Conservation (phyloP, 306 rosid species). For the Begonia peltatifolia region DNA sequence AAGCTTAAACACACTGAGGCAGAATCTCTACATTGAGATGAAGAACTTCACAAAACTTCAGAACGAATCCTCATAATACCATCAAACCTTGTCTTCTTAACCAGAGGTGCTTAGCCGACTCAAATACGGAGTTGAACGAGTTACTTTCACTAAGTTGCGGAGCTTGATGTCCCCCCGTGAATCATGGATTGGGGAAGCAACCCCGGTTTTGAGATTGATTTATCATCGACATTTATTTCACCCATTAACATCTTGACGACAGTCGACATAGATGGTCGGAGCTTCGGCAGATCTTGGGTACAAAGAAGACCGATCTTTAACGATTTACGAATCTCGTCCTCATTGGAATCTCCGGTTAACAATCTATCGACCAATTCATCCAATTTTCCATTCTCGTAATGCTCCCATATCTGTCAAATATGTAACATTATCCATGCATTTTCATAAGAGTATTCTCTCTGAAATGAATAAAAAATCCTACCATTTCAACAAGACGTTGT, state of each 20-base stretch:
- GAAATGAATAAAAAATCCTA: too few species aligned
- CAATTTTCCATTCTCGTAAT: conserved; percentile 36
- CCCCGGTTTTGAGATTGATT: conserved; percentile 46
- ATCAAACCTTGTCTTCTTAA: too few species aligned
- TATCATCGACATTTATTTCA: conserved; percentile 23
- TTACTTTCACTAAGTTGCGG: too few species aligned
- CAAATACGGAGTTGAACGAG: too few species aligned
- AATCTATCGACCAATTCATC: conserved; percentile 34
- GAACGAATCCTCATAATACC: too few species aligned
- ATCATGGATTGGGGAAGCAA: conserved; percentile 38
- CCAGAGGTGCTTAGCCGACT: too few species aligned
- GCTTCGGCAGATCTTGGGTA: conserved; percentile 64
- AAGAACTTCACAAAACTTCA: too few species aligned
- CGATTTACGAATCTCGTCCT: conserved; percentile 47
- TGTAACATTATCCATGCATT: too few species aligned
- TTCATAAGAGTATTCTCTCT: background rate
- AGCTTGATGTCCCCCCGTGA: background rate
- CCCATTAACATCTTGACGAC: conserved; percentile 61
- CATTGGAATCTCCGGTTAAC: conserved; percentile 13
- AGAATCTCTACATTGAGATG: too few species aligned
- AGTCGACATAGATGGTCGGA: conserved; percentile 60
- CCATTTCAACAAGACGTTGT: conserved; percentile 48
- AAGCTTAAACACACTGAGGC: too few species aligned
- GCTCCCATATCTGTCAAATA: conserved; percentile 44
- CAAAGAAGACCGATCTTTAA: conserved; percentile 66